Evolutionary conservation across 352 stramenopile genomes (phyloP).

Genomic region (Pythium brachiatum): DNA sequence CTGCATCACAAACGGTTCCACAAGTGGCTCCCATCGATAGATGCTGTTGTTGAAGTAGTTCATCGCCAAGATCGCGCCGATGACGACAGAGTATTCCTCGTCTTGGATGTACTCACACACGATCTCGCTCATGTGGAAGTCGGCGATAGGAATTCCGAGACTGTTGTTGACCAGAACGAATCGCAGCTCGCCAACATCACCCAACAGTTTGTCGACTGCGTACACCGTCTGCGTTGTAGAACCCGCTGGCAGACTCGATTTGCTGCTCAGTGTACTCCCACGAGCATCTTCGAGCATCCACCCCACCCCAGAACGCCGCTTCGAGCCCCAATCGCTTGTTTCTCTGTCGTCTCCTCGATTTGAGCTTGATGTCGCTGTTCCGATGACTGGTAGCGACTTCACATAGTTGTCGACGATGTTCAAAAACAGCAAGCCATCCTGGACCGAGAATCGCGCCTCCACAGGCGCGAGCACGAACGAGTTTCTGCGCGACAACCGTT

Average conservation of each 20-base stretch:
- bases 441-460: slow-evolving; percentile 83
- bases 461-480: slow-evolving; percentile 81
- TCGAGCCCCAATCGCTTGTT: slow-evolving; percentile 4
- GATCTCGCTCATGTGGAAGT: slow-evolving; percentile 86
- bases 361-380: slow-evolving; percentile 6
- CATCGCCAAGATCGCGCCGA: slow-evolving; percentile 75
- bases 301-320: background rate
- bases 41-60: slow-evolving; percentile 93
- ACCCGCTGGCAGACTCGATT: slow-evolving; percentile 7
- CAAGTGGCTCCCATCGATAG: slow-evolving; percentile 84
- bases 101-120: slow-evolving; percentile 87
- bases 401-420: slow-evolving; percentile 87
- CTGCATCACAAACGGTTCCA: slow-evolving; percentile 82
- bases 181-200: slow-evolving; percentile 79
- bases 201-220: slow-evolving; percentile 75
- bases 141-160: slow-evolving; percentile 80
- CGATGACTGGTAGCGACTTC: slow-evolving; percentile 24
- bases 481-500: slow-evolving; percentile 51
- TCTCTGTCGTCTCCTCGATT: slow-evolving; percentile 8
- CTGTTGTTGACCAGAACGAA: slow-evolving; percentile 89
- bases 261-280: slow-evolving; percentile 14
- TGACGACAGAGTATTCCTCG: slow-evolving; percentile 76
- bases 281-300: slow-evolving; percentile 17
- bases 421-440: slow-evolving; percentile 80
- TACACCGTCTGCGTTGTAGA: slow-evolving; percentile 25